phyloP scores from a whole-genome alignment of 140 eudicot genomes.

The Bidens hawaiensis region DNA sequence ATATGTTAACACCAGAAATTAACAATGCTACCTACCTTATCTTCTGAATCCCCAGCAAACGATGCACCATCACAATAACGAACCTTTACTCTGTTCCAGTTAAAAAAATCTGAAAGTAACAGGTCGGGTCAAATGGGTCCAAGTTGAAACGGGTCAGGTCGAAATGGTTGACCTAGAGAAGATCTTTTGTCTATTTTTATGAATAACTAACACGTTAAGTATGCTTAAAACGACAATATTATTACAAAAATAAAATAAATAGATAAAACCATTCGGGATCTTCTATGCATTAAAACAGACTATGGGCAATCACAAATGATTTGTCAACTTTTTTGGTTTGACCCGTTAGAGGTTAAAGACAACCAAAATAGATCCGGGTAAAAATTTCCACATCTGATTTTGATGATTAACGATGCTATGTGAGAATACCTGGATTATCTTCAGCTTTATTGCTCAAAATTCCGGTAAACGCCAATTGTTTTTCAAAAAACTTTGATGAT shows the following conservation, averaged over 20 bases:
- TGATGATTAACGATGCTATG: neutral
- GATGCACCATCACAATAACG: constrained; percentile 99
- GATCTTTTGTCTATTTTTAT: neutral
- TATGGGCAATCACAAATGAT: neutral
- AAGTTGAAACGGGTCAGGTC: neutral
- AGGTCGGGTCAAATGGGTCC: neutral
- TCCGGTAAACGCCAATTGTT: constrained; percentile 69
- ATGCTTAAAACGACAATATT: neutral
- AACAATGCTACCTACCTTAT: constrained; percentile 50
- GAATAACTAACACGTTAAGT: neutral
- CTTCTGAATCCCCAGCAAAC: constrained; percentile 83
- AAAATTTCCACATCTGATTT: neutral
- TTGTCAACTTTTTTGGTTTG: neutral
- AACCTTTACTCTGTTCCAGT: constrained; percentile 94
- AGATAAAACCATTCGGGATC: neutral
- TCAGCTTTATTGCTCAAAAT: constrained; percentile 86
- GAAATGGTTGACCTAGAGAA: neutral
- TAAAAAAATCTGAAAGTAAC: constrained; percentile 89
- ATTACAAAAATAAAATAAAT: neutral
- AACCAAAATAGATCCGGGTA: neutral
- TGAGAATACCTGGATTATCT: constrained; percentile 83
- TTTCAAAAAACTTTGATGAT: constrained; percentile 75
- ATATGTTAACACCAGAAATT: neutral
- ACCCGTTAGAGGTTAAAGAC: neutral
- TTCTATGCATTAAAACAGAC: neutral